Percentiles rank a stretch among this genome's conserved stretches.
Conservation (phyloP, 2,329 filamentous ascomycete species). For the Pestalotiopsis sp. region DNA sequence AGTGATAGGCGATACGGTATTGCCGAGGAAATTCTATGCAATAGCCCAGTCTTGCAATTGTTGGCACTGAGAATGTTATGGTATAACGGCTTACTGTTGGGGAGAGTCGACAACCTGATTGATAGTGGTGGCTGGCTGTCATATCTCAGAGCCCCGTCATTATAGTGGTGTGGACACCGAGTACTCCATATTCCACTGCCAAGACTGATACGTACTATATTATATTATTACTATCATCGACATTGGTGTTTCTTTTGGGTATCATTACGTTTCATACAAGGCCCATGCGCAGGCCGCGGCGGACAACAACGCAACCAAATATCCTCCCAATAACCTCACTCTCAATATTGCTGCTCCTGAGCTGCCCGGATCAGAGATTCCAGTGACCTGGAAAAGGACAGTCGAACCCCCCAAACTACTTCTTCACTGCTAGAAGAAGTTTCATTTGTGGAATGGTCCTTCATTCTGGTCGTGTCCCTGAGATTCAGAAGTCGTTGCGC, state of each 20-base stretch:
- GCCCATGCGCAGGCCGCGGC: neutral
- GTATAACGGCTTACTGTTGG: neutral
- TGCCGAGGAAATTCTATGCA: neutral
- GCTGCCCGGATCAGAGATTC: neutral
- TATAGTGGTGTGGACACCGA: too few species aligned
- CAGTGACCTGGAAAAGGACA: neutral
- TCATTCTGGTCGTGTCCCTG: neutral
- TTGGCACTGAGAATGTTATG: too few species aligned
- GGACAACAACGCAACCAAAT: neutral
- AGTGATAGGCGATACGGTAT: neutral
- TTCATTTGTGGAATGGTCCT: neutral
- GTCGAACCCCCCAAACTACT: neutral
- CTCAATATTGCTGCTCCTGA: neutral
- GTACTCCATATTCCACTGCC: too few species aligned
- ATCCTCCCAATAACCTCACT: neutral
- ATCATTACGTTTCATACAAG: neutral
- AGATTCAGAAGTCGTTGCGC: neutral
- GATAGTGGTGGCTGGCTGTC: neutral
- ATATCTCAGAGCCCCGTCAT: neutral
- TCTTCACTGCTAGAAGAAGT: neutral
- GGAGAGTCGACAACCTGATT: neutral
- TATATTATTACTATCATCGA: neutral
- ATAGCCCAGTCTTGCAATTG: neutral
- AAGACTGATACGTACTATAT: too few species aligned
- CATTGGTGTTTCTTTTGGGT: neutral